phyloP scores from a whole-genome alignment of 306 rosid species.

The Inga leiocalycina region DNA sequence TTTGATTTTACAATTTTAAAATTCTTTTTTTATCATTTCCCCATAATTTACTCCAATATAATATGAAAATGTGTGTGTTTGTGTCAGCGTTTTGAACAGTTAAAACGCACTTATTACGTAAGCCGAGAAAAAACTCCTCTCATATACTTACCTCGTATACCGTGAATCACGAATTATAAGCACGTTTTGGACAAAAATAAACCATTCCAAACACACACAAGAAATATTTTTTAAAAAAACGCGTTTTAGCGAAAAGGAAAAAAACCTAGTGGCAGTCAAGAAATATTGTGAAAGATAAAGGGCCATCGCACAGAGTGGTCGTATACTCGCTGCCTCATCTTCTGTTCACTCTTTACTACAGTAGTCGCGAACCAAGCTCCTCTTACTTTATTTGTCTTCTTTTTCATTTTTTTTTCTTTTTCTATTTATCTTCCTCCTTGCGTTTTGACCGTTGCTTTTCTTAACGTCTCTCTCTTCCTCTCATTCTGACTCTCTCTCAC shows the following conservation, averaged over 20 bases:
- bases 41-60: no score
- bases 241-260: no score
- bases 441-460: constrained; percentile 79
- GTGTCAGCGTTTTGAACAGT: no score
- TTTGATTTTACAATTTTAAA: no score
- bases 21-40: no score
- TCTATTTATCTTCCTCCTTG: constrained; percentile 18
- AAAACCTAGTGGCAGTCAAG: constrained; percentile 34
- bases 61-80: no score
- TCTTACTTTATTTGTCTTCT: constrained; percentile 35
- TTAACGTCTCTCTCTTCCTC: constrained; percentile 59
- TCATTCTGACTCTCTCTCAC: constrained; percentile 25
- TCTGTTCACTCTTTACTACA: constrained; percentile 36
- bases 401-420: constrained; percentile 1
- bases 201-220: no score
- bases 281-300: constrained; percentile 27
- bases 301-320: constrained; percentile 32
- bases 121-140: no score
- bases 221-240: neutral
- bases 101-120: no score
- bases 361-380: constrained; percentile 46
- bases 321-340: constrained; percentile 35
- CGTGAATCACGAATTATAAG: no score
- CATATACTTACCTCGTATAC: no score
- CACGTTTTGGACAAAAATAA: no score